Percentiles rank a stretch among this genome's conserved stretches.
Evolutionary conservation across 1,284 basidiomycete genomes (phyloP).

Genomic region (Trametes polyzona): DNA sequence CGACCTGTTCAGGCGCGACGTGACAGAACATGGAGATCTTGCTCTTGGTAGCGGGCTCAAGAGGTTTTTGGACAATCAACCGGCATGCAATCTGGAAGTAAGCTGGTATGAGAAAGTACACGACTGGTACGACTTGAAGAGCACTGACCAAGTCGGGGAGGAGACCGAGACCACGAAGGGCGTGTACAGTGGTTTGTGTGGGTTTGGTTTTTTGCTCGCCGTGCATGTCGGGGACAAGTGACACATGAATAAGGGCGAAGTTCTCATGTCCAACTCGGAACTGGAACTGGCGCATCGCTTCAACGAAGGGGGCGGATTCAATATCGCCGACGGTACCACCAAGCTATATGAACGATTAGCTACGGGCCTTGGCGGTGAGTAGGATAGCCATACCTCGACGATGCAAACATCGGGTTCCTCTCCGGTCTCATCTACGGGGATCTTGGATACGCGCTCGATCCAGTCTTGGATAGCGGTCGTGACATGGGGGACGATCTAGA

Average conservation of each 20-base stretch:
- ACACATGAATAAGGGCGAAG: constrained; percentile 97
- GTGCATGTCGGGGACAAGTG: constrained; percentile 97
- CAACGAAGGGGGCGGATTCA: constrained; percentile 96
- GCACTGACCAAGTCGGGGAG: constrained; percentile 85
- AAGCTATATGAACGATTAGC: constrained; percentile 53
- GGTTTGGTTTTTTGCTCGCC: constrained; percentile 99
- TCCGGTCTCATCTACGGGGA: constrained; percentile 93
- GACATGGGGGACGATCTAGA: constrained; percentile 93
- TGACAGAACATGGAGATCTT: constrained; percentile 99
- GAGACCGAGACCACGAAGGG: constrained; percentile 91
- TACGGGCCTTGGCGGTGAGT: not conserved
- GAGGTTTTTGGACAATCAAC: constrained; percentile 68
- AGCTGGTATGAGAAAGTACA: not conserved
- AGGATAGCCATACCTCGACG: constrained; percentile 71
- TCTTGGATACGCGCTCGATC: constrained; percentile 94
- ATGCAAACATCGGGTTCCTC: constrained; percentile 97
- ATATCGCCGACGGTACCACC: constrained; percentile 97
- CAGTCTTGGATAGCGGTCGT: constrained; percentile 99
- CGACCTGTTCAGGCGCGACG: constrained; percentile 90
- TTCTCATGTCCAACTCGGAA: constrained; percentile 98
- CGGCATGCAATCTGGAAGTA: constrained; percentile 86
- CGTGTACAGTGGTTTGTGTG: constrained; percentile 96
- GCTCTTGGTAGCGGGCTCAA: constrained; percentile 86
- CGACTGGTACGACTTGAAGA: not conserved
- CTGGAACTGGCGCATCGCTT: constrained; percentile 99